Percentiles rank a stretch among this genome's conserved stretches.
phyloP scores from a whole-genome alignment of 805 yeast genomes.

The Metschnikowia santaceciliae region DNA sequence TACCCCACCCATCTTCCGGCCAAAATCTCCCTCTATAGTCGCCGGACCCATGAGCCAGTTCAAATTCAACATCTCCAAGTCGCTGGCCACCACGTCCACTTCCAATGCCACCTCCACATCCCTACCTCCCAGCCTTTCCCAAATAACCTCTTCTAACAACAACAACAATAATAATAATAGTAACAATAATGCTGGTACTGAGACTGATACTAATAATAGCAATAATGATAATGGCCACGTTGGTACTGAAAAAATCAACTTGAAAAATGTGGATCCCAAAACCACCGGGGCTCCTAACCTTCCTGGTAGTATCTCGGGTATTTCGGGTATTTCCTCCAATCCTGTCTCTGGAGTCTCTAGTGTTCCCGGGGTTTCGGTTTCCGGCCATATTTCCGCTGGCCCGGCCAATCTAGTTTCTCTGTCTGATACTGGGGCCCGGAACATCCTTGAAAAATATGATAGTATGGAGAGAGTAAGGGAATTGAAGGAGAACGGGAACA shows the following conservation, averaged over 20 bases:
- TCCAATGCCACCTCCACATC: conserved; percentile 30
- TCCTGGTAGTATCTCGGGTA: too few species aligned
- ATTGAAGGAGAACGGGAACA: not conserved
- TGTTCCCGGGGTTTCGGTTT: not conserved
- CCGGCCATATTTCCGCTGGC: not conserved
- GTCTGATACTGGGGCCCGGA: not conserved
- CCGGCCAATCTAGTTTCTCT: not conserved
- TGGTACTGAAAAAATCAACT: too few species aligned
- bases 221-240: too few species aligned
- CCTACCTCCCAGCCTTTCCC: conserved; percentile 3
- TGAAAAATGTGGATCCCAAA: too few species aligned
- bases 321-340: too few species aligned
- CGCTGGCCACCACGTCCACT: conserved; percentile 42
- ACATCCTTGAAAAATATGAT: not conserved
- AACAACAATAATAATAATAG: too few species aligned
- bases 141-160: not conserved
- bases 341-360: too few species aligned
- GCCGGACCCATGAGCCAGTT: not conserved
- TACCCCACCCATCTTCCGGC: not conserved
- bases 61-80: conserved; percentile 33
- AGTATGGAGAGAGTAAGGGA: not conserved
- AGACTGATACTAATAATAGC: too few species aligned
- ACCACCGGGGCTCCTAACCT: too few species aligned
- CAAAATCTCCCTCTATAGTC: not conserved
- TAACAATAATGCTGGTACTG: too few species aligned